Conservation (phyloP, 2,329 filamentous ascomycete species). For the Stachybotrys chlorohalonatus region DNA sequence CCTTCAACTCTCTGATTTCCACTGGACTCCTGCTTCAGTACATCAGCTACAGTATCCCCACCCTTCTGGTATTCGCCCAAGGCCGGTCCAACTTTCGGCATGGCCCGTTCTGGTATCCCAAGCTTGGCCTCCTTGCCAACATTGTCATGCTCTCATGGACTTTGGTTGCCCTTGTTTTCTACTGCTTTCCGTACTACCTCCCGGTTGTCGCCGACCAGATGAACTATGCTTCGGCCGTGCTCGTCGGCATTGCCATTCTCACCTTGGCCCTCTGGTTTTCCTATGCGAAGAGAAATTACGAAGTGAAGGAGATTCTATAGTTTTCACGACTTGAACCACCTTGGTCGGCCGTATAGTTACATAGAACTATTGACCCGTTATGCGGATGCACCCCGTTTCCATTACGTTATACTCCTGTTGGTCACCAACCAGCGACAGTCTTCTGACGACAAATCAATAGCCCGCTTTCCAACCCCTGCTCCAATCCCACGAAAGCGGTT, state of each 20-base stretch:
- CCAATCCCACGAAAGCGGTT: too few relatives aligned
- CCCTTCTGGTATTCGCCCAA: slow-evolving; percentile 10
- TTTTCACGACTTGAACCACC: not conserved
- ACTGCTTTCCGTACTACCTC: slow-evolving; percentile 16
- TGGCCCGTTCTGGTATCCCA: slow-evolving; percentile 17
- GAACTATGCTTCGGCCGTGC: slow-evolving; percentile 16
- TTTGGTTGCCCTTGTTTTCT: slow-evolving; percentile 12
- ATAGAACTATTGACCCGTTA: not conserved
- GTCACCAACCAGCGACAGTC: too few relatives aligned
- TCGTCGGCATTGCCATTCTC: slow-evolving; percentile 8
- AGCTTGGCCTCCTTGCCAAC: slow-evolving; percentile 14
- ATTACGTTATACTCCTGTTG: too few relatives aligned
- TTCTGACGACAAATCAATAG: too few relatives aligned
- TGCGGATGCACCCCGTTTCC: too few relatives aligned
- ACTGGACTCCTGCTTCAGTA: slow-evolving; percentile 15
- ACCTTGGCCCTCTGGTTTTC: slow-evolving; percentile 10
- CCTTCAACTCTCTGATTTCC: slow-evolving; percentile 16
- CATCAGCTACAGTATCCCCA: slow-evolving; percentile 17
- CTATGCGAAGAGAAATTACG: slow-evolving; percentile 12
- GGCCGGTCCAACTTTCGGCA: slow-evolving; percentile 14
- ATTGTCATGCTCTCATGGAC: slow-evolving; percentile 14
- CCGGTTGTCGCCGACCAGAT: slow-evolving; percentile 10
- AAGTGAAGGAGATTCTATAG: slow-evolving; percentile 10
- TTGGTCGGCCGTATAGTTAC: not conserved
- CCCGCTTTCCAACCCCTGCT: too few relatives aligned